Percentiles rank a stretch among this genome's conserved stretches.
phyloP scores from a whole-genome alignment of 2,329 filamentous ascomycete genomes.

The Didymella keratinophila region DNA sequence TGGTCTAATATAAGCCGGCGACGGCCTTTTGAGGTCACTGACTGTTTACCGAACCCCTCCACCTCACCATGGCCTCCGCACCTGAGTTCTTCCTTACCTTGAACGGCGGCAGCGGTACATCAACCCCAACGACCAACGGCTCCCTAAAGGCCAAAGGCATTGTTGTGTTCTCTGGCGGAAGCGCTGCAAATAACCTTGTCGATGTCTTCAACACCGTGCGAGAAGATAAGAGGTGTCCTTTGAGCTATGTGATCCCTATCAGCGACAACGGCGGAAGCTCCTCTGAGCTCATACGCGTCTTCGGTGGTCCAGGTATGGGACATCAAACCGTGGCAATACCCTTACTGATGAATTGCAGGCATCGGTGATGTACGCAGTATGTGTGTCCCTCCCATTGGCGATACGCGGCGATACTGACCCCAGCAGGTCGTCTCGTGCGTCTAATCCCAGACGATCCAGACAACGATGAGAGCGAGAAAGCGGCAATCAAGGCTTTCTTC shows the following conservation, averaged over 20 bases:
- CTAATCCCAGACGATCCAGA: constrained; percentile 75
- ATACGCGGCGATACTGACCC: constrained; percentile 3
- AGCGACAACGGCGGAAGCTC: constrained; percentile 96
- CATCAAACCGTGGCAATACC: background rate
- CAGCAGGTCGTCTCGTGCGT: constrained; percentile 80
- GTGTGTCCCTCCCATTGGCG: constrained; percentile 34
- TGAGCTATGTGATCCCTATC: constrained; percentile 92
- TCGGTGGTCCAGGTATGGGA: constrained; percentile 82
- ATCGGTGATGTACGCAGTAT: constrained; percentile 78
- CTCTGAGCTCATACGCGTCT: constrained; percentile 90
- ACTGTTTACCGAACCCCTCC: background rate
- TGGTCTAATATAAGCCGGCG: constrained; percentile 29
- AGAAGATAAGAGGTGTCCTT: constrained; percentile 68
- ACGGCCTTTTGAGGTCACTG: constrained; percentile 28
- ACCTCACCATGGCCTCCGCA: constrained; percentile 27
- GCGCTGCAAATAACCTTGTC: constrained; percentile 91
- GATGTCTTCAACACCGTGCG: constrained; percentile 78
- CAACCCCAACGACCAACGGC: constrained; percentile 31
- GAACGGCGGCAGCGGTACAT: constrained; percentile 23
- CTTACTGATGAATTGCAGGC: constrained; percentile 41
- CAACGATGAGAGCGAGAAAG: constrained; percentile 62
- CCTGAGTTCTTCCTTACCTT: constrained; percentile 29
- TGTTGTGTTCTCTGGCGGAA: constrained; percentile 90
- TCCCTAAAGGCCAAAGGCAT: constrained; percentile 61
- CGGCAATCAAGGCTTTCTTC: constrained; percentile 82